Base-by-base conservation (phyloP, 2,329 filamentous ascomycete species). In the Clarireedia hainanense region DNA sequence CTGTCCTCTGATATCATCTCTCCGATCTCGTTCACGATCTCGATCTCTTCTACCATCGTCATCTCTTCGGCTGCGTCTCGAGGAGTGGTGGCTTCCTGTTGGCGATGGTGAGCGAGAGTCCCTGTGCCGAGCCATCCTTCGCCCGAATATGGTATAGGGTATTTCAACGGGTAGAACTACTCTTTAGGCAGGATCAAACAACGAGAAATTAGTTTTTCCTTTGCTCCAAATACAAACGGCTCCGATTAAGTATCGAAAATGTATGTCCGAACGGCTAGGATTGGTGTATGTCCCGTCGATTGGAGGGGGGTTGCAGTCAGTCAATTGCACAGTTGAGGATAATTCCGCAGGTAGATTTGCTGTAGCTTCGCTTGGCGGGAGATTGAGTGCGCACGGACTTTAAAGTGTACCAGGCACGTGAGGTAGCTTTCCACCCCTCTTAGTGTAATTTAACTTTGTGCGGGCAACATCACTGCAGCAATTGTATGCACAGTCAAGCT, bases 81-180 rank as follows among this genome's bases (percentile, higher is more conserved):
- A 83, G 73, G 83, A 84, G 73, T 81, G 80, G 71, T 88, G 85
- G 80, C 87, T 90, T 83, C 87, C 88, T 91, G 86, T 84, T 85
- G 87, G 87, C 84, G 86, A 90, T 88, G 88, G 89, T 91, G 88
- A 92, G 88, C 88, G 80, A 77, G 76, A 76, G 73, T 80, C 78
- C 76, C 77, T 79, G 72, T 77, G 77, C 72, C 78, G 77, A 76
- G 76, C 77, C 79, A 81, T 81, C 72, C 67, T 75, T 75, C 63
- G 73, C 72, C 64, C 64, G 61, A 65, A 53, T 63, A 55, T 60
- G 27, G 3, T 47, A 26, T 26, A 64, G 61, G 65, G 50, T 56
- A 56, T 58, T 56, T 58, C 57, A 46, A 52, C 50, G 57, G 57
- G 64, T 62, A 76, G 72, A 77, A 76, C 73, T 76, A 77, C 71